A percentile compares a stretch with the other conserved stretches of the same genome.
phyloP scores from a whole-genome alignment of 495 filamentous ascomycete genomes.

The Pyrenula aspistea region DNA sequence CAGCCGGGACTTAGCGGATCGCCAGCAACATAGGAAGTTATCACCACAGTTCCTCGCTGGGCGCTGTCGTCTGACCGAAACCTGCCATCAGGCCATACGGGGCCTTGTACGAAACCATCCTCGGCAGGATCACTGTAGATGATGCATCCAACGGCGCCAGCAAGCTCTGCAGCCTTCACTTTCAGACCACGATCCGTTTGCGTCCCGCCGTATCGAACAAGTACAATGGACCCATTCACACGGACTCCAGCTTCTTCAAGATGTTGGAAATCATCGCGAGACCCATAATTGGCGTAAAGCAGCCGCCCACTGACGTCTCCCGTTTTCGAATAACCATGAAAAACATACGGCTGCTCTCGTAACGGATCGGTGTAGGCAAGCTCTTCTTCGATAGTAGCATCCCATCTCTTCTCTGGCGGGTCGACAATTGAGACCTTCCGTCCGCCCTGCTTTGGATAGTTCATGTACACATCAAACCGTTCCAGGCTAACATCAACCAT shows the following conservation, averaged over 20 bases:
- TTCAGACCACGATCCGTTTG: constrained; percentile 65
- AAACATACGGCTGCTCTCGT: constrained; percentile 54
- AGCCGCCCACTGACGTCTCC: constrained; percentile 88
- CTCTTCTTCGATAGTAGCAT: constrained; percentile 75
- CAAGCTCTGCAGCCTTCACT: constrained; percentile 77
- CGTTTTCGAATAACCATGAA: constrained; percentile 80
- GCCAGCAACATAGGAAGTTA: constrained; percentile 71
- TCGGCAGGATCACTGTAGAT: constrained; percentile 84
- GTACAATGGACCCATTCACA: constrained; percentile 65
- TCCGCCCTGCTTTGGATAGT: constrained; percentile 71
- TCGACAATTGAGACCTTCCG: constrained; percentile 73
- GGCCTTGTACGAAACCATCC: constrained; percentile 60
- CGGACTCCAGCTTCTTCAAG: constrained; percentile 60
- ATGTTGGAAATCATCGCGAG: constrained; percentile 64
- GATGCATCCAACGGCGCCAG: constrained; percentile 74
- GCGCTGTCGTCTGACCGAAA: constrained; percentile 71
- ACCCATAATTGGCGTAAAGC: constrained; percentile 88
- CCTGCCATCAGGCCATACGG: constrained; percentile 59
- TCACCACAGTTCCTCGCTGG: constrained; percentile 69
- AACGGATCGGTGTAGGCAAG: constrained; percentile 36
- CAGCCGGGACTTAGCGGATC: constrained; percentile 85
- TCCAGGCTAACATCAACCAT: constrained; percentile 65
- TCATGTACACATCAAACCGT: constrained; percentile 77
- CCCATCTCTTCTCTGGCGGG: constrained; percentile 57
- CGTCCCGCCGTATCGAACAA: constrained; percentile 71